A percentile compares a stretch with the other conserved stretches of the same genome.
These are phyloP conservation scores for Galeopsis tetrahit DNA, from an alignment of 257 asterid species.

Conservation along the genomic window DNA sequence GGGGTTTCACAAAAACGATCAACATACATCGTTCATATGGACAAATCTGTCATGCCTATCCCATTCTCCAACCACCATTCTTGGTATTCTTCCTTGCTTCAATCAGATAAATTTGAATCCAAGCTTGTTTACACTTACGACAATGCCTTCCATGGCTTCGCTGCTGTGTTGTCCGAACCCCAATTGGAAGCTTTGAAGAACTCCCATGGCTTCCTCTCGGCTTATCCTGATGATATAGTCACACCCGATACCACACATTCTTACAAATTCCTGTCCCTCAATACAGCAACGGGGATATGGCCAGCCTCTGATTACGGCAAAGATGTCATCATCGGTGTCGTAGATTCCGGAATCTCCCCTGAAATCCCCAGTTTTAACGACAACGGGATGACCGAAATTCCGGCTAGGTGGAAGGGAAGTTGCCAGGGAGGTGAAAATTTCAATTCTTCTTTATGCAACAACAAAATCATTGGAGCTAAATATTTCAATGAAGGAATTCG, in stretches of 20 bases:
- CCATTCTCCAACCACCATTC: slow-evolving; percentile 33
- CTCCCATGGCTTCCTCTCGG: slow-evolving; percentile 41
- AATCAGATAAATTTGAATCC: slow-evolving; percentile 7
- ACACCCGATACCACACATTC: slow-evolving; percentile 44
- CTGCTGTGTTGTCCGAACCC: slow-evolving; percentile 32
- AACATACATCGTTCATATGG: slow-evolving; percentile 38
- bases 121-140: slow-evolving; percentile 38
- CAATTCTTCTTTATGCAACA: slow-evolving; percentile 48
- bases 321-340: slow-evolving; percentile 45
- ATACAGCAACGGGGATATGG: slow-evolving; percentile 40
- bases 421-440: slow-evolving; percentile 48
- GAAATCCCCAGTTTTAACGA: slow-evolving; percentile 52
- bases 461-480: slow-evolving; percentile 49
- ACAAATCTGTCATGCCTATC: slow-evolving; percentile 34
- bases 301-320: slow-evolving; percentile 45
- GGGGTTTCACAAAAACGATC: slow-evolving; percentile 24
- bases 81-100: slow-evolving; percentile 39
- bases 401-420: slow-evolving; percentile 51
- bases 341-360: slow-evolving; percentile 51
- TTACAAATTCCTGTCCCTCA: slow-evolving; percentile 36
- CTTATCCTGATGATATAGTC: slow-evolving; percentile 31
- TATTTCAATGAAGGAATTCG: slow-evolving; percentile 46
- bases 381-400: slow-evolving; percentile 44
- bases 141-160: slow-evolving; percentile 48
- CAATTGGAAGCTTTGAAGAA: slow-evolving; percentile 33